Evolutionary conservation across 352 stramenopile genomes (phyloP).

Genomic region (Pythium brassicae): DNA sequence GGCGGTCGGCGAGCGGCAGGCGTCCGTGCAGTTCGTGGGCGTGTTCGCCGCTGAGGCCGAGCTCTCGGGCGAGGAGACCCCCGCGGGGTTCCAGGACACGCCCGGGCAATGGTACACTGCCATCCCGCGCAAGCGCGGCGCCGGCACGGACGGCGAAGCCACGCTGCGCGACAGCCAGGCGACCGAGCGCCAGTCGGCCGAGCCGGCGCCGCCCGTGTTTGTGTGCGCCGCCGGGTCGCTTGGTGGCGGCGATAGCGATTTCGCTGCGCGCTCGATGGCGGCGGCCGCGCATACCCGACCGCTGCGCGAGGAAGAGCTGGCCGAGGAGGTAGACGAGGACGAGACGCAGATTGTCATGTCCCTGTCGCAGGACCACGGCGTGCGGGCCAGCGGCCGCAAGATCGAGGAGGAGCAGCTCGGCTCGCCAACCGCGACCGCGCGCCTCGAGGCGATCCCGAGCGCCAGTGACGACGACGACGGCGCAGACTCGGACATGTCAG

Average conservation of each 20-base stretch:
- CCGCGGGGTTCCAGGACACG: constrained; percentile 57
- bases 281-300: too few relatives aligned
- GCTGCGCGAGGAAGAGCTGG: constrained; percentile 6
- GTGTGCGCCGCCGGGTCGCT: constrained; percentile 26
- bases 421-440: too few relatives aligned
- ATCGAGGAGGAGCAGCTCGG: constrained; percentile 53
- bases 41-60: constrained; percentile 27
- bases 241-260: constrained; percentile 9
- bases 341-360: constrained; percentile 84
- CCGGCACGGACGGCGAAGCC: constrained; percentile 26
- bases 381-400: constrained; percentile 12
- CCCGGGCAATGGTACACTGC: constrained; percentile 28
- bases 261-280: constrained; percentile 6
- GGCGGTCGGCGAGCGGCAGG: neutral
- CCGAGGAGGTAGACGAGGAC: constrained; percentile 62
- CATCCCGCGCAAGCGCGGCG: constrained; percentile 33
- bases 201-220: constrained; percentile 50
- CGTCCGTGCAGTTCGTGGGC: constrained; percentile 21
- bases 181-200: constrained; percentile 22
- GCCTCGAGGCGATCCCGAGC: neutral
- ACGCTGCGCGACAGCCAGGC: constrained; percentile 45
- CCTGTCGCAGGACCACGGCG: constrained; percentile 52
- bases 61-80: constrained; percentile 49
- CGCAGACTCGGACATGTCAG: constrained; percentile 57
- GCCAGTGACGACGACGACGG: constrained; percentile 23